Conservation (phyloP, 352 stramenopile genomes). For the Phytophthora boehmeriae region DNA sequence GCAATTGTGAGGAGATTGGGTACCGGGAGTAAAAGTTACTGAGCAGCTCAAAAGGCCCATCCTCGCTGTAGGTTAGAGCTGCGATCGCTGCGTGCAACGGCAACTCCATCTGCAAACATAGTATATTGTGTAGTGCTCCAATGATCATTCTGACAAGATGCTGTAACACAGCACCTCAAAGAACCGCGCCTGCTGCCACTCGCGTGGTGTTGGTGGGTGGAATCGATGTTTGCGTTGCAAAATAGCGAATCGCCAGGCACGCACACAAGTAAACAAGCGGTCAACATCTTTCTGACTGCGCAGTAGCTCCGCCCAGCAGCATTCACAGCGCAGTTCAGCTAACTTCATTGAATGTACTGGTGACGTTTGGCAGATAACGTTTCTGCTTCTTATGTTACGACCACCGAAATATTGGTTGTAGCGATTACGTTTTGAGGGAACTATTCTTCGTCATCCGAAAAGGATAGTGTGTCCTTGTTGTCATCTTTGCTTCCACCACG, state of each 20-base stretch:
- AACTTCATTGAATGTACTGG: constrained; percentile 16
- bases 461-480: too few relatives aligned
- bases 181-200: constrained; percentile 50
- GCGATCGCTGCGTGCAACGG: constrained; percentile 48
- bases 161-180: too few relatives aligned
- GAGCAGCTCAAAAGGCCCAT: constrained; percentile 44
- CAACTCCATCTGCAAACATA: constrained; percentile 37
- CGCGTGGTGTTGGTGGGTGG: constrained; percentile 17
- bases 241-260: constrained; percentile 43
- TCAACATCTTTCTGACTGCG: constrained; percentile 9
- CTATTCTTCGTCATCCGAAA: too few relatives aligned
- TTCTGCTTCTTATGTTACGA: too few relatives aligned
- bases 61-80: constrained; percentile 21
- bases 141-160: too few relatives aligned
- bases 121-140: background rate
- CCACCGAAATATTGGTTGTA: too few relatives aligned
- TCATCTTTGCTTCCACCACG: background rate
- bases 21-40: constrained; percentile 30
- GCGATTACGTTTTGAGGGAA: too few relatives aligned
- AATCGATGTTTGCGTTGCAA: constrained; percentile 54
- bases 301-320: constrained; percentile 51
- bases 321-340: background rate
- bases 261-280: constrained; percentile 52
- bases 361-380: constrained; percentile 3
- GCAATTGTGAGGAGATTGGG: constrained; percentile 18